Base-by-base conservation (phyloP, 1,284 basidiomycete species). In the Cryptococcus neoformans region DNA sequence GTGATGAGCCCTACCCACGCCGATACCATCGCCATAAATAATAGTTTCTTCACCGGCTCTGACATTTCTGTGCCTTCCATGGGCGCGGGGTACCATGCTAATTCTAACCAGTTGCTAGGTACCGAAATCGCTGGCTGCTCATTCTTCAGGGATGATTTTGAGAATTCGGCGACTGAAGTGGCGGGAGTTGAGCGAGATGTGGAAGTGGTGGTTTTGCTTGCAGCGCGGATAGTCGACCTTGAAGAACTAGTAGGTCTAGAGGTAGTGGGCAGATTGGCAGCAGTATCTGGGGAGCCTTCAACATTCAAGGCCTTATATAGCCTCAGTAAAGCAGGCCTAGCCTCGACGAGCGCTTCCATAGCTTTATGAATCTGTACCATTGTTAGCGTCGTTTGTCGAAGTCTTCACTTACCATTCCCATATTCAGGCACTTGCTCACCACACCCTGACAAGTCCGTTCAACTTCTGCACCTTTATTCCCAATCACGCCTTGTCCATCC, bases 401-500 rank as follows among this genome's bases (percentile, higher is more conserved):
- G 17, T 2, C 2, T n/a, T 2, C 10, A 63, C 69, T 59, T 56
- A 74, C 72, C 67, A 72, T 68, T 44, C 65, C 62, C 16, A 72
- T 34, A 1, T 49, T 39, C 10, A 70, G 11, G 36, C 58, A 62
- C 47, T 62, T 66, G 6, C 44, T 16, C 2, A 62, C 57, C 3
- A 73, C 42, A 17, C 54, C 59, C 40, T 65, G 51, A 9, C 57
- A 57, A 1, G 59, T 63, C 39, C 58, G 64, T 54, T 75, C 70
- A 17, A 74, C 56, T 11, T 69, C 64, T n/a, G 66, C 17, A 0
- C 59, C 62, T 47, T 67, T 68, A 9, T 49, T 40, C 7, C 57
- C 58, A 34, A 64, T 40, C 34, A 45, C 14, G 16, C 56, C 59
- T 7, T 46, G 48, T 9, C 48, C 51, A 28, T 63, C 60, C 49